A percentile compares a stretch with the other conserved stretches of the same genome.
These are phyloP conservation scores for Bryum argenteum DNA, from an alignment of 225 moss, liverwort and hornwort genomes.

Conservation along the genomic window DNA sequence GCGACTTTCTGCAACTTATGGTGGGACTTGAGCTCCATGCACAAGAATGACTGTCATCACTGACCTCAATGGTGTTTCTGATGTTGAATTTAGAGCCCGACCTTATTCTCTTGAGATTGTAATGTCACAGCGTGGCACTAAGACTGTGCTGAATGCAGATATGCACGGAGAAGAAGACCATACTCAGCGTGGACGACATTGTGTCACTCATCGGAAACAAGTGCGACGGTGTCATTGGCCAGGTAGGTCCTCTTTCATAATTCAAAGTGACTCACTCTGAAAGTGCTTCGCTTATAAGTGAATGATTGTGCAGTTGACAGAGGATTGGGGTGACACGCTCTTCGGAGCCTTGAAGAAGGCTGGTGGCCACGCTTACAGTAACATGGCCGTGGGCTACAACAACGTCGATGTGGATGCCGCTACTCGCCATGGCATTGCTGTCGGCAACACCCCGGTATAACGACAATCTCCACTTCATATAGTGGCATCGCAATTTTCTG, in stretches of 20 bases:
- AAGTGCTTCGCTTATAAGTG: background rate
- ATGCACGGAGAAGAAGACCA: constrained; percentile 89
- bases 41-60: background rate
- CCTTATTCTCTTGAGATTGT: too few relatives aligned
- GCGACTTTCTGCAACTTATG: background rate
- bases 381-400: constrained; percentile 99
- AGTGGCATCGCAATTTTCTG: too few relatives aligned
- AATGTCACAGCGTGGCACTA: background rate
- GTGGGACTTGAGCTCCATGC: background rate
- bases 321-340: constrained; percentile 95
- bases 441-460: constrained; percentile 88
- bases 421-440: constrained; percentile 79
- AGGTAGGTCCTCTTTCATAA: constrained; percentile 40
- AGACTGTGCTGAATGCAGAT: constrained; percentile 51
- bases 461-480: too few relatives aligned
- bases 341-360: constrained; percentile 90
- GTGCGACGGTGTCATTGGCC: constrained; percentile 99
- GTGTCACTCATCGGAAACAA: constrained; percentile 73
- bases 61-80: background rate
- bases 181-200: constrained; percentile 93
- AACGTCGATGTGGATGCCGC: constrained; percentile 97
- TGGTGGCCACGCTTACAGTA: constrained; percentile 88
- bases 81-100: too few relatives aligned
- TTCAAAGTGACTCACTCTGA: too few relatives aligned
- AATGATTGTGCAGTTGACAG: constrained; percentile 67